A percentile compares a stretch with the other conserved stretches of the same genome.
Evolutionary conservation across 192 early-diverging fungal genomes (phyloP).

Genomic region (Dispira parvispora): DNA sequence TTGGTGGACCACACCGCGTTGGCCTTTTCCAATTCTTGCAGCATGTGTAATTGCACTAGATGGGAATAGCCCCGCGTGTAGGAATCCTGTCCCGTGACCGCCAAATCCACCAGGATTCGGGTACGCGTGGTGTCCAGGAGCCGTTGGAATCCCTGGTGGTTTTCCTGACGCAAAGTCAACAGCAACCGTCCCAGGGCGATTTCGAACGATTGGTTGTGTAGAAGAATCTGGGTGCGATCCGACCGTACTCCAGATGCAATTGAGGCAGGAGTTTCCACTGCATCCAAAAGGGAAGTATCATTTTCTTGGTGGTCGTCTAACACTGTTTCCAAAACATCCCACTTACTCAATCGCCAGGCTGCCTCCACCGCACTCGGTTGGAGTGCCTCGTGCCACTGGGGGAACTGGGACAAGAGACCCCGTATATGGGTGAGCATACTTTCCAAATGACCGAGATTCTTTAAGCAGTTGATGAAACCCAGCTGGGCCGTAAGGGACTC

Average conservation of each 20-base stretch:
- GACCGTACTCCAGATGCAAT: constrained; percentile 9
- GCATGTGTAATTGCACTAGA: constrained; percentile 43
- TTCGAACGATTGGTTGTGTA: constrained; percentile 26
- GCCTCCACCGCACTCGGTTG: constrained; percentile 36
- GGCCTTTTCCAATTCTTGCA: constrained; percentile 42
- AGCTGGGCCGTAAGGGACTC: constrained; percentile 26
- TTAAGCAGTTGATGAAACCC: constrained; percentile 49
- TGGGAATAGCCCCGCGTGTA: constrained; percentile 41
- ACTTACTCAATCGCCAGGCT: constrained; percentile 44
- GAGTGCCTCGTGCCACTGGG: constrained; percentile 30
- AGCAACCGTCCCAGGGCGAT: constrained; percentile 34
- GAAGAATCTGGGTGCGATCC: background rate
- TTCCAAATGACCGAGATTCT: constrained; percentile 46
- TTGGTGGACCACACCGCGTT: background rate
- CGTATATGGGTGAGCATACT: constrained; percentile 31
- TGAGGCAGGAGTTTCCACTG: constrained; percentile 16
- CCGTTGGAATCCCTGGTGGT: constrained; percentile 15
- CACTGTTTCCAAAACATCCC: constrained; percentile 30
- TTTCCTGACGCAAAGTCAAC: constrained; percentile 23
- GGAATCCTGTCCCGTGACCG: constrained; percentile 44
- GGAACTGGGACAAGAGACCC: constrained; percentile 23
- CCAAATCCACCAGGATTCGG: constrained; percentile 29
- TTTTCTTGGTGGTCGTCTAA: background rate
- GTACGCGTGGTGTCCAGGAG: constrained; percentile 26
- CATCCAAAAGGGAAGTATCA: background rate